Evolutionary conservation across 371 early-diverging fungal species (phyloP).

Genomic region (Mortierella sp.): DNA sequence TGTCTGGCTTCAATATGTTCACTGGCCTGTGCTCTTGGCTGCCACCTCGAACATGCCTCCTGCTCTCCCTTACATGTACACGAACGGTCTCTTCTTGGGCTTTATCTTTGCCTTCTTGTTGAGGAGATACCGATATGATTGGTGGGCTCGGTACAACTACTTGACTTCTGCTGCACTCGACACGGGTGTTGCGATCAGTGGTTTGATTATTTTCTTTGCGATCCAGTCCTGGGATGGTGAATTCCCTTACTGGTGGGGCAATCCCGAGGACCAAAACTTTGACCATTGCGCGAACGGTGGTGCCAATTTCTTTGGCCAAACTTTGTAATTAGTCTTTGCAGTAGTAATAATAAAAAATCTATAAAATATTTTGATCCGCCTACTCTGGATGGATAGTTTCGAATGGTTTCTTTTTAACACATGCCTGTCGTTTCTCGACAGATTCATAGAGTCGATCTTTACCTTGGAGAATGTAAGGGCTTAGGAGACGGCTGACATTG

Average conservation of each 20-base stretch:
- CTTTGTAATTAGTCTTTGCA: background rate
- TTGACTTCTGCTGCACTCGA: slow-evolving; percentile 80
- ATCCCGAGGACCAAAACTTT: slow-evolving; percentile 1
- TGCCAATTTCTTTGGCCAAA: background rate
- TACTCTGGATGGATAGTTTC: too few relatives aligned
- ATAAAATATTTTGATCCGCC: too few relatives aligned
- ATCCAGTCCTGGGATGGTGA: slow-evolving; percentile 8
- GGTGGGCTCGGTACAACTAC: slow-evolving; percentile 81
- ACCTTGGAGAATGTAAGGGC: too few relatives aligned
- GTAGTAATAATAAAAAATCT: too few relatives aligned
- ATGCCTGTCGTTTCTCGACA: too few relatives aligned
- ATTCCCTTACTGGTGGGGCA: slow-evolving; percentile 41
- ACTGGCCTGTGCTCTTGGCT: slow-evolving; percentile 73
- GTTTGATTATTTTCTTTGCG: slow-evolving; percentile 61
- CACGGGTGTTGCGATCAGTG: slow-evolving; percentile 66
- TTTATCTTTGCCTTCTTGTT: slow-evolving; percentile 72
- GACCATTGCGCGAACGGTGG: slow-evolving; percentile 20
- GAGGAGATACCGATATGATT: slow-evolving; percentile 63
- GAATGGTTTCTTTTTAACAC: too few relatives aligned
- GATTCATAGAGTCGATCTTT: too few relatives aligned
- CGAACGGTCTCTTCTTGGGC: slow-evolving; percentile 70
- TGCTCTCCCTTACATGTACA: slow-evolving; percentile 57
- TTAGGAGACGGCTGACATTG: too few relatives aligned
- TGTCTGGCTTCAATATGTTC: slow-evolving; percentile 64
- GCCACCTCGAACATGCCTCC: slow-evolving; percentile 80